Evolutionary conservation across 257 asterid species (phyloP).

Genomic region (Solanum appendiculatum): DNA sequence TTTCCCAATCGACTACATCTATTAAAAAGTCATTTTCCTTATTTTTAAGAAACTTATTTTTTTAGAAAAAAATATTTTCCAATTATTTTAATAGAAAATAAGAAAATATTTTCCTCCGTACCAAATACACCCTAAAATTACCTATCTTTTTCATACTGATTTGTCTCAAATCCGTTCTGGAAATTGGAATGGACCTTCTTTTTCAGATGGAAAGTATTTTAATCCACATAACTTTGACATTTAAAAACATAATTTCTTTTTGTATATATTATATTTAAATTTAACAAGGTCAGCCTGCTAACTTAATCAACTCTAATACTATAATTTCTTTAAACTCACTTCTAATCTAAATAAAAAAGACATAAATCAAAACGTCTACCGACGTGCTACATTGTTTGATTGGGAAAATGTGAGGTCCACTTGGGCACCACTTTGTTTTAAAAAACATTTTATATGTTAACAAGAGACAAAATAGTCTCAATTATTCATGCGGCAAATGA

Average conservation of each 20-base stretch:
- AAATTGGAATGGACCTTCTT: not conserved
- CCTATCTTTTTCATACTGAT: not conserved
- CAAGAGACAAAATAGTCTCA: not conserved
- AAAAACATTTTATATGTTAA: not conserved
- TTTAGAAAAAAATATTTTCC: no score
- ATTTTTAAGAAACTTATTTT: not conserved
- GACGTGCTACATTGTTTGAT: not conserved
- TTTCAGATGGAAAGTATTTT: not conserved
- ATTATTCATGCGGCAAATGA: not conserved
- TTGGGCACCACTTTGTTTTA: not conserved
- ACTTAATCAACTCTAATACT: not conserved
- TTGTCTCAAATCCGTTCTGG: not conserved
- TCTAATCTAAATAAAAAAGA: not conserved
- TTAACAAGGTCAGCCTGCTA: not conserved
- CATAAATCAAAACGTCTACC: not conserved
- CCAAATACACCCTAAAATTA: not conserved
- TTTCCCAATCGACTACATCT: no score
- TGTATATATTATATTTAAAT: not conserved
- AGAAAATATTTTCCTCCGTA: no score
- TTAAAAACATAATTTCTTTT: not conserved
- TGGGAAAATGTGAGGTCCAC: not conserved
- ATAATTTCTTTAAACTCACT: not conserved
- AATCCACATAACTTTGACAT: not conserved
- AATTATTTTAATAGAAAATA: no score
- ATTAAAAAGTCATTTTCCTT: not conserved